Conservation (phyloP, 768 basidiomycete genomes). For the Dioszegia aurantiaca region DNA sequence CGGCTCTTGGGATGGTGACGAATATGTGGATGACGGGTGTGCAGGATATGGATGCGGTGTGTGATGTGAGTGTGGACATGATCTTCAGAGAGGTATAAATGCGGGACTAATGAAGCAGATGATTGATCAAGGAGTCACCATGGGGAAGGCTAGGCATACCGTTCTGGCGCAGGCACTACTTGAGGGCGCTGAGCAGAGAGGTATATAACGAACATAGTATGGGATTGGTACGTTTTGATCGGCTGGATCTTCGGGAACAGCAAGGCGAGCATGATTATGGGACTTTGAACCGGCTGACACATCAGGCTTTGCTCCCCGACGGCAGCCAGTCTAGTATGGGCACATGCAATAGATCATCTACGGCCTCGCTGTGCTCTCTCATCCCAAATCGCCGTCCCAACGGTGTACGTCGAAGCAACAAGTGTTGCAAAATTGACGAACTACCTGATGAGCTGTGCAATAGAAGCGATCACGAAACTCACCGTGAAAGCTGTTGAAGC, state of each 20-base stretch:
- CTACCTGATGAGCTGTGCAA: not conserved
- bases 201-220: too few species aligned
- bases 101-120: constrained; percentile 19
- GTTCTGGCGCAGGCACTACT: constrained; percentile 25
- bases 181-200: not conserved
- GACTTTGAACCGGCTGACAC: too few species aligned
- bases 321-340: too few species aligned
- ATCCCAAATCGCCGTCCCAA: not conserved
- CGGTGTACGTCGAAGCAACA: not conserved
- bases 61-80: constrained; percentile 57
- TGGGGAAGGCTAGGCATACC: constrained; percentile 20
- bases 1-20: constrained; percentile 77
- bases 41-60: constrained; percentile 59
- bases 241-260: too few species aligned
- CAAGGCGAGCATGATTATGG: too few species aligned
- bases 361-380: not conserved
- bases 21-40: constrained; percentile 82
- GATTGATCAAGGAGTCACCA: constrained; percentile 20
- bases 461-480: not conserved
- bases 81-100: not conserved
- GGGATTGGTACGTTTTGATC: too few species aligned
- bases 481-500: constrained; percentile 9
- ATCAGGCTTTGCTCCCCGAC: too few species aligned
- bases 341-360: too few species aligned
- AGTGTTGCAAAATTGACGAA: not conserved